phyloP scores from a whole-genome alignment of 2,329 filamentous ascomycete species.

The Verticillium dahliae region DNA sequence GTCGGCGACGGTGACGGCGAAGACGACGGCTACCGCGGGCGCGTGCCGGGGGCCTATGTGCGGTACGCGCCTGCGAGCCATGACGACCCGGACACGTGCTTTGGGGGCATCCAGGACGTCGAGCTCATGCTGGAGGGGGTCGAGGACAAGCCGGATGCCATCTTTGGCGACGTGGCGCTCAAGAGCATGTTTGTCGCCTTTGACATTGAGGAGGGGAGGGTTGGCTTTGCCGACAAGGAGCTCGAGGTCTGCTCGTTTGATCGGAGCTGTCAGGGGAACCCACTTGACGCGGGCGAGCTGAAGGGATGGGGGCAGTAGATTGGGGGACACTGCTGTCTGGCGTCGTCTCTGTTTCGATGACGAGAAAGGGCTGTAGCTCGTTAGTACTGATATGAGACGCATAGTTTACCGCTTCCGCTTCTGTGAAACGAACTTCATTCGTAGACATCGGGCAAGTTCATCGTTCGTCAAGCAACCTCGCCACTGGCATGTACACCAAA shows the following conservation, averaged over 20 bases:
- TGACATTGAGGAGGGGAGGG: constrained; percentile 30
- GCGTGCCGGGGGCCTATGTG: constrained; percentile 48
- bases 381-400: no score
- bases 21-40: constrained; percentile 28
- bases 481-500: no score
- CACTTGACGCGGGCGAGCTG: background rate
- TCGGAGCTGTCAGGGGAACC: background rate
- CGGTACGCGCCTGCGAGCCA: constrained; percentile 43
- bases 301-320: background rate
- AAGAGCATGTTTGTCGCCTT: constrained; percentile 74
- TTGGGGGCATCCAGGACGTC: constrained; percentile 65
- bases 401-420: no score
- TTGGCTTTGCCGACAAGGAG: constrained; percentile 35
- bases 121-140: constrained; percentile 18
- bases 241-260: background rate
- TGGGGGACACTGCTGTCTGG: background rate
- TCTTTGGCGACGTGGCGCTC: constrained; percentile 74
- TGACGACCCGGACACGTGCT: constrained; percentile 52
- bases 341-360: background rate
- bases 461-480: no score
- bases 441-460: no score
- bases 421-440: no score
- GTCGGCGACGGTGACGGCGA: constrained; percentile 26
- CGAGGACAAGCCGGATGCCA: constrained; percentile 37
- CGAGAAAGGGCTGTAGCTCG: background rate